Base-by-base conservation (phyloP, 2,329 filamentous ascomycete genomes). In the Paecilomyces fulvus region DNA sequence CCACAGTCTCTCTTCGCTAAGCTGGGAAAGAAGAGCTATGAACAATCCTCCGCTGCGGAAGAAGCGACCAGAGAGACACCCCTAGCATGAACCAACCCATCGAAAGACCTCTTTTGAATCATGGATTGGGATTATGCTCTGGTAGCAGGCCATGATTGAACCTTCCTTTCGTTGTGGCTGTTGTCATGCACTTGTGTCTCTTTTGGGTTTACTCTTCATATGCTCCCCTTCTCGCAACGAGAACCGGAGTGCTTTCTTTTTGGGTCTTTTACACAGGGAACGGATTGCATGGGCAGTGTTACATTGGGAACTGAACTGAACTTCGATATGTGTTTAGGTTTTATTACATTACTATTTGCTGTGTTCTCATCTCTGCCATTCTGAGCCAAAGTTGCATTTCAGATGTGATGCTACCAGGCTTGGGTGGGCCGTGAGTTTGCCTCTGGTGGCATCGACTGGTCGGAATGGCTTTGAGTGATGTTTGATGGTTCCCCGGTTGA, bases 1-100 rank as follows among this genome's bases (percentile, higher is more conserved):
- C 75, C 75, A 9, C 73, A 77, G 62, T 74, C 71, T 1, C 67
- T 78, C 20, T 77, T 78, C 59, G 73, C 76, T 37, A 77, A 77
- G 61, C 66, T 77, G 7, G 72, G 72, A 59, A 76, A 75, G 68
- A 76, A 76, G 65, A 73, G 67, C 58, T 73, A 73, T 54, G 72
- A 75, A 58, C 73, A 74, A 62, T 70, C 60, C 3, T 60, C 70
- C 8, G 37, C 37, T 3, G 37, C 37, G 6, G 37, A 43, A n/a
- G 37, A 43, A 12, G 14, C 37, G 7, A n/a, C 37, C 17, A 12
- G 37, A 43, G 37, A 43, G 6, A 5, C n/a, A n/a, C n/a, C 37
- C 37, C 37, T 43, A n/a, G 14, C 37, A 43, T 43, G 37, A 43
- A 43, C 14, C n/a, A 43, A 20, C n/a, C 14, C n/a, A 8, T 17